A percentile compares a stretch with the other conserved stretches of the same genome.
phyloP scores from a whole-genome alignment of 1,139 yeast species.

The Sugiyamaella sp. region DNA sequence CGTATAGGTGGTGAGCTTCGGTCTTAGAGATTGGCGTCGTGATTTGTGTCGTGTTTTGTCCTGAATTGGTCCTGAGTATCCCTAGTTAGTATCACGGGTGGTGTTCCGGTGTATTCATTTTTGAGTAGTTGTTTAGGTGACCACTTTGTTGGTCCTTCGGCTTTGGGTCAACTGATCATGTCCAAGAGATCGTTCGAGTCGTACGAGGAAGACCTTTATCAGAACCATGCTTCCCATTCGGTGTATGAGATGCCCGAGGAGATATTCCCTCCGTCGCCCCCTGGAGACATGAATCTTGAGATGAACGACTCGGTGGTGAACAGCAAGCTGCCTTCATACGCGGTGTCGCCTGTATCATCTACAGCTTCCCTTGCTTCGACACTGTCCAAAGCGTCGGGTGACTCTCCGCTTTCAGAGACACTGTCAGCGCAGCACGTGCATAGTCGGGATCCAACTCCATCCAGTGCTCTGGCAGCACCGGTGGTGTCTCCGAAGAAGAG shows the following conservation, averaged over 20 bases:
- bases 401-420: not conserved
- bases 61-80: too few species aligned
- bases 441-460: not conserved
- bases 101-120: not conserved
- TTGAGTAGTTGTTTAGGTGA: not conserved
- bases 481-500: not conserved
- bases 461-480: not conserved
- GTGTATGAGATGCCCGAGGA: too few species aligned
- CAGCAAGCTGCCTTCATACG: not conserved
- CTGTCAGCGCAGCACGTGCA: not conserved
- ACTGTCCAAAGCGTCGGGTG: not conserved
- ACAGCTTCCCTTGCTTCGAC: not conserved
- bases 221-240: slow-evolving; percentile 7
- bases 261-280: slow-evolving; percentile 12
- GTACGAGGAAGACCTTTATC: slow-evolving; percentile 5
- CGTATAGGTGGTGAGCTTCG: too few species aligned
- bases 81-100: not conserved
- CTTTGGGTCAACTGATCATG: not conserved
- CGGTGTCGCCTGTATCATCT: slow-evolving; percentile 4
- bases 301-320: not conserved
- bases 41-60: too few species aligned
- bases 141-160: too few species aligned
- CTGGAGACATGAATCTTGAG: slow-evolving; percentile 4
- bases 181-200: slow-evolving; percentile 9
- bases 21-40: too few species aligned